A percentile compares a stretch with the other conserved stretches of the same genome.
Conservation (phyloP, 305 asterid species). For the Fraxinus albicans region DNA sequence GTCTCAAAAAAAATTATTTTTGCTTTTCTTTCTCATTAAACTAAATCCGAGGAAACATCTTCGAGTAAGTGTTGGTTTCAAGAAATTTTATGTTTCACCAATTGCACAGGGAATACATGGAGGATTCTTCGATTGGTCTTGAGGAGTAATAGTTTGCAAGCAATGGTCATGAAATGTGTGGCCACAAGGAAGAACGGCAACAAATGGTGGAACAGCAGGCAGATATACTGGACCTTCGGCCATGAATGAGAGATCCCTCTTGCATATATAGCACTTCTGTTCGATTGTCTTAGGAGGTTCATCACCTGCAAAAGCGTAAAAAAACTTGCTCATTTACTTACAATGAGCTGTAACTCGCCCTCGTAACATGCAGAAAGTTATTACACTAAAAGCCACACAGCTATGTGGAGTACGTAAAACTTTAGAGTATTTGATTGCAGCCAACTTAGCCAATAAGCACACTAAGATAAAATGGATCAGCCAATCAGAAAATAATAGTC, state of each 20-base stretch:
- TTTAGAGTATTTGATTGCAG: background rate
- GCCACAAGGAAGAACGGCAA: constrained; percentile 80
- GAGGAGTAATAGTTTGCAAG: constrained; percentile 67
- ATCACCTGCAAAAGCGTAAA: constrained; percentile 46
- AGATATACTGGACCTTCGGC: constrained; percentile 58
- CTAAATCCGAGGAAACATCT: background rate
- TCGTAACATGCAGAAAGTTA: background rate
- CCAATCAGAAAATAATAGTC: background rate
- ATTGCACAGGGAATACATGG: constrained; percentile 88
- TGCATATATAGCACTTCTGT: constrained; percentile 60
- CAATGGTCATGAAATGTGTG: constrained; percentile 82
- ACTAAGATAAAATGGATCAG: background rate
- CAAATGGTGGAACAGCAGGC: constrained; percentile 52
- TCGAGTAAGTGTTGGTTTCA: background rate
- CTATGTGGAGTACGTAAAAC: background rate
- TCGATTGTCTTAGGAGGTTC: constrained; percentile 38
- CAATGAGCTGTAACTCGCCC: background rate
- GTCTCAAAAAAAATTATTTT: background rate
- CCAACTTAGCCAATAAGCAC: background rate
- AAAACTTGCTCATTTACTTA: background rate
- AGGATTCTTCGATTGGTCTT: constrained; percentile 51
- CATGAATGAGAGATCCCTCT: constrained; percentile 62
- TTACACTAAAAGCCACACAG: background rate
- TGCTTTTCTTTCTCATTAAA: background rate
- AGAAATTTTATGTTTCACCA: constrained; percentile 45